Base-by-base conservation (phyloP, 225 moss, liverwort and hornwort species). In the Sphagnum contortum region DNA sequence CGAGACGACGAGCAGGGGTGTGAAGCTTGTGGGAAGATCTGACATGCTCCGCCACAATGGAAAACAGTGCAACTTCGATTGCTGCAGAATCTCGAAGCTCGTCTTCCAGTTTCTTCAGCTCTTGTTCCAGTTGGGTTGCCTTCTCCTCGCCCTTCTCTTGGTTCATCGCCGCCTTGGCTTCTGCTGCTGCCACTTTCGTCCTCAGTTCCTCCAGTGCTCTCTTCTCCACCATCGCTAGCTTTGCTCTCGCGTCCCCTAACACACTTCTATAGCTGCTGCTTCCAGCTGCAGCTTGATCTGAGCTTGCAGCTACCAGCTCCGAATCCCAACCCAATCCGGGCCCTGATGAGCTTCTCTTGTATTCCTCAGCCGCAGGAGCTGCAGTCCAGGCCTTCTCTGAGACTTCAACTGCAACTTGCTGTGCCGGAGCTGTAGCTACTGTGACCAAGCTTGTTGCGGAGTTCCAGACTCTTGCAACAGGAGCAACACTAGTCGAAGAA, bases 11-110 rank as follows among this genome's bases (percentile, higher is more conserved):
- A n/a, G 96, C 93, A 74, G 96, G 93, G 62, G 93, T 89, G 70
- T 98, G 96, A 68, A 98, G 81, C 78, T 98, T 98, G 66, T 93
- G 90, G 5, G 96, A 75, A 56, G 96, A 92, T 70, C 80, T 92
- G 58, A 90, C 96, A 72, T 98, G 96, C 80, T 98, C 96, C 68
- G 92, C 90, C 9, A 84, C 89, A 47, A 93, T 82, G 67, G 85
- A 87, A 68, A 88, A 98, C 72, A 98, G 65, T 8, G 96, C 93
- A 70, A 98, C 84, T 70, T 98, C 96, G 71, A 87, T 83, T 56
- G 88, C 87, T 68, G 88, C 93, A 63, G 88, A 69, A 73, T 98
- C 93, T 64, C 85, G 75, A 80, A 98, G 77, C 66, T 98, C 96
- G 71, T 84, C 93, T 73, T 90, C 83, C 65, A 88, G 68, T 71